These are phyloP conservation scores for Verticillium nonalfalfae DNA, from an alignment of 2,329 filamentous ascomycete genomes.

Conservation along the genomic window DNA sequence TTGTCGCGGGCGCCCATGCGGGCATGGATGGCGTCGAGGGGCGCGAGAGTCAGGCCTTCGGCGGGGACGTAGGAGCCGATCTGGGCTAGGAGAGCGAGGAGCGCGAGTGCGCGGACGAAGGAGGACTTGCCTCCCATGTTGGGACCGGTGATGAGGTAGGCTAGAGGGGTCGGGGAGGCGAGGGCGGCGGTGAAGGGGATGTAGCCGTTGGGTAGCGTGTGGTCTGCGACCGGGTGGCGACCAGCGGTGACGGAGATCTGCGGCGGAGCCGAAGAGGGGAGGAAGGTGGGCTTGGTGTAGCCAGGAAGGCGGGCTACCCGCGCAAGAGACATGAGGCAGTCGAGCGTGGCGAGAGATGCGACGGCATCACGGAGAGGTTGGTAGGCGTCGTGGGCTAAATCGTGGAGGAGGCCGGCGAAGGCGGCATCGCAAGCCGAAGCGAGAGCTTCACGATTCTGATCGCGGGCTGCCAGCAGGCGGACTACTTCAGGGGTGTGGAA, in stretches of 20 bases:
- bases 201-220: slow-evolving; percentile 76
- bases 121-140: slow-evolving; percentile 99
- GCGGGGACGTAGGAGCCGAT: slow-evolving; percentile 93
- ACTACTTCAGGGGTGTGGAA: slow-evolving; percentile 94
- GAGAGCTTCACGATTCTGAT: slow-evolving; percentile 90
- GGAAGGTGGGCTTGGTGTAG: slow-evolving; percentile 71
- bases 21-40: slow-evolving; percentile 88
- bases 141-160: slow-evolving; percentile 87
- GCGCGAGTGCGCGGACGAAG: slow-evolving; percentile 86
- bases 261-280: slow-evolving; percentile 54
- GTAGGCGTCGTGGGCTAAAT: slow-evolving; percentile 71
- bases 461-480: slow-evolving; percentile 74
- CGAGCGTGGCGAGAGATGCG: slow-evolving; percentile 76
- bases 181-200: slow-evolving; percentile 84
- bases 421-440: slow-evolving; percentile 86
- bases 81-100: slow-evolving; percentile 90
- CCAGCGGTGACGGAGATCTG: slow-evolving; percentile 67
- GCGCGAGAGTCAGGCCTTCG: slow-evolving; percentile 63
- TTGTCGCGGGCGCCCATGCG: slow-evolving; percentile 96
- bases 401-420: slow-evolving; percentile 63
- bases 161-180: slow-evolving; percentile 57
- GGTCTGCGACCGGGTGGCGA: slow-evolving; percentile 94
- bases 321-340: slow-evolving; percentile 83
- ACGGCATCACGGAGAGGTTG: slow-evolving; percentile 85
- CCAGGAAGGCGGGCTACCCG: slow-evolving; percentile 79